Percentiles rank a stretch among this genome's conserved stretches.
Evolutionary conservation across 1,139 yeast genomes (phyloP).

Genomic region (Magnusiomyces clavatus): DNA sequence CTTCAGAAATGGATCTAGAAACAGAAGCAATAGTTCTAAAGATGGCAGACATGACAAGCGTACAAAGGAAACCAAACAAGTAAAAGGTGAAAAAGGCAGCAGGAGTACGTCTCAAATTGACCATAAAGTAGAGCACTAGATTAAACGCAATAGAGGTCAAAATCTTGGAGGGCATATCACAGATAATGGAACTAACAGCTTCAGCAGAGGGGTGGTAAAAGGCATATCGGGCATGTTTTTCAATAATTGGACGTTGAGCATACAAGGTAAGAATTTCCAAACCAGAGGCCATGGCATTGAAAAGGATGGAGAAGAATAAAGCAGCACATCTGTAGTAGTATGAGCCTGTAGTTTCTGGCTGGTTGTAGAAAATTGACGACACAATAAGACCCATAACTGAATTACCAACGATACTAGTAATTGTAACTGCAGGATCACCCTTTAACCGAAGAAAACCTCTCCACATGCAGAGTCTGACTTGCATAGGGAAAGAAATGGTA

Average conservation of each 20-base stretch:
- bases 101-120: slow-evolving; percentile 53
- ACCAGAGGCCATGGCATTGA: slow-evolving; percentile 69
- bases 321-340: slow-evolving; percentile 64
- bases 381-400: slow-evolving; percentile 64
- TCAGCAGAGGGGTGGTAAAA: slow-evolving; percentile 73
- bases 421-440: slow-evolving; percentile 60
- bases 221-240: slow-evolving; percentile 70
- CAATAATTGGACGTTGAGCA: slow-evolving; percentile 69
- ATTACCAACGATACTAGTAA: slow-evolving; percentile 54
- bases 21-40: slow-evolving; percentile 65
- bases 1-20: slow-evolving; percentile 51
- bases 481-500: slow-evolving; percentile 58
- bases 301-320: slow-evolving; percentile 67
- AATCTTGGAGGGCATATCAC: slow-evolving; percentile 60
- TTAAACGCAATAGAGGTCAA: slow-evolving; percentile 51
- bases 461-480: slow-evolving; percentile 48
- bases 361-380: slow-evolving; percentile 67
- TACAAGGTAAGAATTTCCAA: slow-evolving; percentile 62
- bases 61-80: slow-evolving; percentile 45
- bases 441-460: slow-evolving; percentile 57
- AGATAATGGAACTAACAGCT: slow-evolving; percentile 60
- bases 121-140: slow-evolving; percentile 56
- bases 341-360: slow-evolving; percentile 41
- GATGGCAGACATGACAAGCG: slow-evolving; percentile 60
- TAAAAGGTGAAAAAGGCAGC: slow-evolving; percentile 64